Evolutionary conservation across 441 rosid genomes (phyloP), one percentile per base, ranked within the genome.

Genomic region (Pelargonium fulgidum): DNA sequence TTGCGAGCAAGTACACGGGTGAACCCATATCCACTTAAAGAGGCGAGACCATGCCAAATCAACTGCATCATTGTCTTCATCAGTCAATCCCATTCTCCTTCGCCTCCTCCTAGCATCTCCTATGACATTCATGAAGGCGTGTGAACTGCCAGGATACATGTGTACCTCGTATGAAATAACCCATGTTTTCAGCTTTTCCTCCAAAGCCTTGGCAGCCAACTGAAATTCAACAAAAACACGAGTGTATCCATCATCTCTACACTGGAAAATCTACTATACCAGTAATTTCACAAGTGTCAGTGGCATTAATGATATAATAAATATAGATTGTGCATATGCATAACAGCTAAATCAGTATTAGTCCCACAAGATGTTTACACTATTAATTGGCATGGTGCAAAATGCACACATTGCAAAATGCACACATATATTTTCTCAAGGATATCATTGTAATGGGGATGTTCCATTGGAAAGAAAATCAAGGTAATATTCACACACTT

Each of bases 41-140:
- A 89, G 91, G 67, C 92, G 95, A 68, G 95, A 86, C 97, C 97
- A 93, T 3, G 97, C 97, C 45, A 89, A 84, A 77, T 85, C 85
- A 22, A 84, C 96, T 2, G 96, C 89, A 1, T 83, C 88, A 64
- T 85, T 90, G 73, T 89, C 93, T 72, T 88, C 92, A 75, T 91
- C 97, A 9, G 83, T 77, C 81, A 88, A 29, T 79, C 96, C 97
- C 97, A 89, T 91, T 67, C 72, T 24, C 79, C 86, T 88, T 80
- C 95, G 86, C 85, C 98, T 82, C 77, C 81, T 68, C 72, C 89
- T 76, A 52, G 93, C 97, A 47, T 93, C 90, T 0, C 82, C 76
- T 7, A 96, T 86, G 66, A 81, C 81, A 76, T 93, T 93, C 88
- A 91, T 86, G 81, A 91, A 93, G n/a, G 91, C 91, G 36, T 91